phyloP scores from a whole-genome alignment of 139 green algal genomes.

The Zygnema cylindricum region DNA sequence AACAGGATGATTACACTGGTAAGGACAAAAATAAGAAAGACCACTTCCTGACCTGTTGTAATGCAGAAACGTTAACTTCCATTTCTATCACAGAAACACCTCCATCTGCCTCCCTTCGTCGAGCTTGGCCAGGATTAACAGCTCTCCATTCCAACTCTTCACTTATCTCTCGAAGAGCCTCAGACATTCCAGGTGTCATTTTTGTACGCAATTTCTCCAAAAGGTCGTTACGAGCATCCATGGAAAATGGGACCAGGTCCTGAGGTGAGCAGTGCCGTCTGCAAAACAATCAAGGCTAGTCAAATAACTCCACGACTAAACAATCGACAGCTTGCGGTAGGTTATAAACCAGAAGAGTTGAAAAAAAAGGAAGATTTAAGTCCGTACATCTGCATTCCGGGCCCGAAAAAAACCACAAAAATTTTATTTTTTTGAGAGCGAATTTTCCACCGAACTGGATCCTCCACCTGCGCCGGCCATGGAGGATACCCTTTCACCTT shows the following conservation, averaged over 20 bases:
- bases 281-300: not conserved
- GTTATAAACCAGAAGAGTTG: not conserved
- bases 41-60: too few species aligned
- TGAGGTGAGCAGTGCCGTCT: not conserved
- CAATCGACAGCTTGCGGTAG: too few species aligned
- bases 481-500: conserved; percentile 36
- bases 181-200: not conserved
- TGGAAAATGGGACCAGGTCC: not conserved
- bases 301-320: too few species aligned
- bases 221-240: not conserved
- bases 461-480: conserved; percentile 32
- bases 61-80: not conserved
- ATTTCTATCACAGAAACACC: not conserved
- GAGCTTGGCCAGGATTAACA: not conserved
- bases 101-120: not conserved
- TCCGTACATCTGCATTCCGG: not conserved
- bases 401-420: not conserved
- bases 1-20: too few species aligned
- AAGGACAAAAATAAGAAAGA: too few species aligned
- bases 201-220: not conserved
- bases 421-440: not conserved
- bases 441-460: not conserved
- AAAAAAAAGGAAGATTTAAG: not conserved
- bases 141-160: not conserved
- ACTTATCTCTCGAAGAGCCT: not conserved